A percentile compares a stretch with the other conserved stretches of the same genome.
These are phyloP conservation scores for Ganoderma meredithae DNA, from an alignment of 1,284 basidiomycete genomes.

Conservation along the genomic window DNA sequence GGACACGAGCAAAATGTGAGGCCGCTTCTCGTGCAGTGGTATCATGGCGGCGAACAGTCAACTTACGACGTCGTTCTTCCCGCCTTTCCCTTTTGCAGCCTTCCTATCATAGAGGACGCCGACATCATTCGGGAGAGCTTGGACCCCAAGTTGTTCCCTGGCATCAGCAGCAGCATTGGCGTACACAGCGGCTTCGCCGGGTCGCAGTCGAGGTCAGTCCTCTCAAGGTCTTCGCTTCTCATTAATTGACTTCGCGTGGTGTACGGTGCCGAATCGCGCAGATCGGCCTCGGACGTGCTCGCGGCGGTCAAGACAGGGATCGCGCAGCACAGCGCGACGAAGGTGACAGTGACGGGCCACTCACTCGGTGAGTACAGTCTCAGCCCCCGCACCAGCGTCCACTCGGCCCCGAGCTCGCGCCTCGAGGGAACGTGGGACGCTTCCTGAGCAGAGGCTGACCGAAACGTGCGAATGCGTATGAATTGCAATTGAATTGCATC, in stretches of 20 bases:
- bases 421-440: background rate
- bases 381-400: conserved; percentile 14
- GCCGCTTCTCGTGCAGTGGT: background rate
- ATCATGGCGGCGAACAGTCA: background rate
- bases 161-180: conserved; percentile 51
- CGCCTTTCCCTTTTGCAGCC: conserved; percentile 25
- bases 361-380: conserved; percentile 45
- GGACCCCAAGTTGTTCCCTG: conserved; percentile 60
- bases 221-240: background rate
- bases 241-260: background rate
- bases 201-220: conserved; percentile 55
- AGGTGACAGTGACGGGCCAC: conserved; percentile 48
- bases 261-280: conserved; percentile 16
- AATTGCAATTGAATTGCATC: background rate
- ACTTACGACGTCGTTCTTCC: background rate
- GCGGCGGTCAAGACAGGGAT: conserved; percentile 46
- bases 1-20: conserved; percentile 54
- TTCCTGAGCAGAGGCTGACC: background rate
- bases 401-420: background rate
- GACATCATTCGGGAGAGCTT: conserved; percentile 40
- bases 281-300: conserved; percentile 46
- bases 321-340: conserved; percentile 35
- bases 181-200: conserved; percentile 66
- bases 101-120: conserved; percentile 43
- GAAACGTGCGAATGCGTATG: background rate